phyloP scores from a whole-genome alignment of 164 flowering plant species.

The Aristolochia californica region DNA sequence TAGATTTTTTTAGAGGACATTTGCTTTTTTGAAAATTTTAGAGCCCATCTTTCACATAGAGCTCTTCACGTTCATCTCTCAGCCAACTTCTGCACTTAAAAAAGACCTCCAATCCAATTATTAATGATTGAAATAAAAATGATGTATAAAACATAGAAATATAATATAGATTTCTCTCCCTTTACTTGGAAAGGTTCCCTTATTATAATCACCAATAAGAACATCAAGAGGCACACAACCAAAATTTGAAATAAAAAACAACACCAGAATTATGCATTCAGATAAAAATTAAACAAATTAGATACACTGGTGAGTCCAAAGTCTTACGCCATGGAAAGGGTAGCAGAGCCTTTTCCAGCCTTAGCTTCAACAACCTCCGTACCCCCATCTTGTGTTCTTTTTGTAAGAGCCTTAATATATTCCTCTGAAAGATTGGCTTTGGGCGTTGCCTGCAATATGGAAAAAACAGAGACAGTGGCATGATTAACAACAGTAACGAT shows the following conservation, averaged over 20 bases:
- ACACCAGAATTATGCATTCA: not conserved
- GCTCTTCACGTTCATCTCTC: too few species aligned
- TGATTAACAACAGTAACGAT: not conserved
- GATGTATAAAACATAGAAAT: too few species aligned
- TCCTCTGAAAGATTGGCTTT: constrained; percentile 56
- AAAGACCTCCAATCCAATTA: too few species aligned
- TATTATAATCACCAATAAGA: too few species aligned
- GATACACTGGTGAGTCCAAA: not conserved
- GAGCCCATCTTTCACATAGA: too few species aligned
- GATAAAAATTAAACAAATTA: not conserved
- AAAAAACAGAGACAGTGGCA: constrained; percentile 1
- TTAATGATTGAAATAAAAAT: too few species aligned
- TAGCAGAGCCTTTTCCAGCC: constrained; percentile 99
- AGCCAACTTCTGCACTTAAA: too few species aligned
- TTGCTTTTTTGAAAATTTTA: too few species aligned
- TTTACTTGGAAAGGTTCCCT: too few species aligned
- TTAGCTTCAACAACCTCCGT: constrained; percentile 98
- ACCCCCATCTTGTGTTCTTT: constrained; percentile 91
- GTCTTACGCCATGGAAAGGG: constrained; percentile 98
- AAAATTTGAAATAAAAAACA: not conserved
- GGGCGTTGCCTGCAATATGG: constrained; percentile 54
- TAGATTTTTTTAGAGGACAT: too few species aligned
- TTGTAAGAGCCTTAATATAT: constrained; percentile 61
- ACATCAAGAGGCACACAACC: too few species aligned
- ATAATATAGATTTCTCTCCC: too few species aligned